Base-by-base conservation (phyloP, 208 protist species). In the Acanthamoeba culbertsoni region DNA sequence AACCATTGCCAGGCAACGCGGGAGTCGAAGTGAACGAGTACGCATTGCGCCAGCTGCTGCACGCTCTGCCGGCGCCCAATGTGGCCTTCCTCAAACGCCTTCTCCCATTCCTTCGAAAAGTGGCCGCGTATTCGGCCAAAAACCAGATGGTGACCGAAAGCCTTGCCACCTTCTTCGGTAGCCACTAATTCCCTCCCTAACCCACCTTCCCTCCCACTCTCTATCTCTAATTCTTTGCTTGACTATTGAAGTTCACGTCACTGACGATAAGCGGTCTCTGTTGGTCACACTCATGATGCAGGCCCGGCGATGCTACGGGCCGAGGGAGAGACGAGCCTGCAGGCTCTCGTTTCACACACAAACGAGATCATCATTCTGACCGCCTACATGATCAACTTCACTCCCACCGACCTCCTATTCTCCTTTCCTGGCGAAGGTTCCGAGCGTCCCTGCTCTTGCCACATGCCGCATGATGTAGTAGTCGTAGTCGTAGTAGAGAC, bases 361-460 rank as follows among this genome's bases (percentile, higher is more conserved):
- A 46, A 31, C 71, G 71, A 82, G 45, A 53, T 82, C 6, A 18
- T 82, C 45, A 55, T 82, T 35, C 23, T 82, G 20, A 82, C 42
- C 7, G 20, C 71, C 37, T 82, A 82, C 71, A 82, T 82, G 71
- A 82, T 82, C 71, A 82, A 82, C 71, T 82, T 55, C 45, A 55
- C 71, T 7, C 71, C 71, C 3, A 46, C 45, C 6, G 71, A 82
- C 71, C 71, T 82, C 37, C 71, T 82, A 26, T 82, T 82, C 42
- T 82, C 71, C 42, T 82, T 82, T 43, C 71, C 71, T 28, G 71
- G 53, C 16, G 43, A 82, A 55, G 71, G 71, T 82, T 18, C 2
- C 28, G 59, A 8, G 12, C 59, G 20, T 33, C 59, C 59, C 63
- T 75, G 63, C 42, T 16, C 14, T 6, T 75, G 55, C 31, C 20